Conservation (phyloP, 305 asterid species). For the Fraxinus baroniana region DNA sequence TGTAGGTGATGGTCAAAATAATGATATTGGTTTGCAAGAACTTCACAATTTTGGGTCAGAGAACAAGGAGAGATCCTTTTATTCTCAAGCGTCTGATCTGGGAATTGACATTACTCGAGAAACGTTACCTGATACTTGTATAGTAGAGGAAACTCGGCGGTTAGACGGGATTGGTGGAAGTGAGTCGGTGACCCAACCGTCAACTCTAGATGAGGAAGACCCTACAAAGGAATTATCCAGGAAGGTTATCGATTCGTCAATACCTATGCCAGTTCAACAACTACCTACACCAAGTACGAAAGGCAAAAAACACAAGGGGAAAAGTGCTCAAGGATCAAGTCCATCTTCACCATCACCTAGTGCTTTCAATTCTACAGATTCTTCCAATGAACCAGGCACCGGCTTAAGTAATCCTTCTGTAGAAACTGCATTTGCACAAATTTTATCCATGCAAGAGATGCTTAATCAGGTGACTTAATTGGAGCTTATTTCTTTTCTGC, state of each 20-base stretch:
- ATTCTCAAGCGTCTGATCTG: conserved; percentile 84
- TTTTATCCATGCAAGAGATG: conserved; percentile 64
- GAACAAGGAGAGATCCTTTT: conserved; percentile 64
- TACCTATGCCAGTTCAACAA: conserved; percentile 40
- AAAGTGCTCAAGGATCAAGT: conserved; percentile 57
- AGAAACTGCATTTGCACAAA: conserved; percentile 51
- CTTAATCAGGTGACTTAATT: conserved; percentile 62
- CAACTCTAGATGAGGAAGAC: conserved; percentile 47
- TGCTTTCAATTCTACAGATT: conserved; percentile 48
- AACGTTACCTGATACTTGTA: conserved; percentile 38
- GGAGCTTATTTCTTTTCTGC: neutral
- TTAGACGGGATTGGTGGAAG: conserved; percentile 47
- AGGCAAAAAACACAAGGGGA: conserved; percentile 74
- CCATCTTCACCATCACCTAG: conserved; percentile 48
- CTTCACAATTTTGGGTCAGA: conserved; percentile 49
- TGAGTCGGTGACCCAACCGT: conserved; percentile 40
- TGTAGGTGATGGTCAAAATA: conserved; percentile 63
- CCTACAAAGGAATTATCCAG: conserved; percentile 44
- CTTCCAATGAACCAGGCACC: conserved; percentile 50
- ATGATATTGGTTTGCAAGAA: conserved; percentile 51
- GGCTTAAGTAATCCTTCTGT: conserved; percentile 44
- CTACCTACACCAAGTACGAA: conserved; percentile 46
- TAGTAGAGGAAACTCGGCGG: conserved; percentile 58
- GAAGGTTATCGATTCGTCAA: conserved; percentile 42
- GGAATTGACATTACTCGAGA: conserved; percentile 76